Conservation (phyloP, 2,329 filamentous ascomycete species). For the Monilinia laxa region DNA sequence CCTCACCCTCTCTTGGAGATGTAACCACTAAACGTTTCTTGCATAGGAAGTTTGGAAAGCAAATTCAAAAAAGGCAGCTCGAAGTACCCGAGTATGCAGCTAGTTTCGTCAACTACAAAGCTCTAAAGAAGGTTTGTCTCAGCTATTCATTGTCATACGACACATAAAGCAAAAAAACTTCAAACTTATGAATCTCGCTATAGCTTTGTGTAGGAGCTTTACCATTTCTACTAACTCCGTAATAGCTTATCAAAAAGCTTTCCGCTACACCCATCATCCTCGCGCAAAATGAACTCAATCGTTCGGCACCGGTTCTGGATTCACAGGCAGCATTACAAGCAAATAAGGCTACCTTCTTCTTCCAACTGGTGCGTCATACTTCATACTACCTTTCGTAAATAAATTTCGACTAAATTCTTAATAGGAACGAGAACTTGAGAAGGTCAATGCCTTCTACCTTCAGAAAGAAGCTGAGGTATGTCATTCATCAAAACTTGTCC, state of each 20-base stretch:
- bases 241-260: constrained; percentile 95
- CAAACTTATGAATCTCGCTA: not conserved
- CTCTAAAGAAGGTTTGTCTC: constrained; percentile 83
- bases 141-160: constrained; percentile 15
- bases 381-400: constrained; percentile 21
- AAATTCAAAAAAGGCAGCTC: constrained; percentile 98
- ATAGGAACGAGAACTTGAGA: constrained; percentile 95
- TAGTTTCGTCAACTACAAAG: constrained; percentile 99
- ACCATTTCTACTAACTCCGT: constrained; percentile 34
- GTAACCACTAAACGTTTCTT: constrained; percentile 24
- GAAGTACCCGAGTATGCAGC: constrained; percentile 99
- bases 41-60: constrained; percentile 97
- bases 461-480: constrained; percentile 96
- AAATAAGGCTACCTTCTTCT: constrained; percentile 99
- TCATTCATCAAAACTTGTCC: constrained; percentile 26
- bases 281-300: constrained; percentile 66
- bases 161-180: not conserved
- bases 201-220: constrained; percentile 12
- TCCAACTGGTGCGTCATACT: constrained; percentile 71
- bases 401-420: constrained; percentile 44
- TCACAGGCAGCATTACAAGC: constrained; percentile 89
- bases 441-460: constrained; percentile 96
- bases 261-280: constrained; percentile 84
- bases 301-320: constrained; percentile 55
- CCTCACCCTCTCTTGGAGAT: not conserved